Evolutionary conservation across 1,284 basidiomycete genomes (phyloP), one percentile per base, ranked within the genome.

Genomic region (Volvariella surrecta): DNA sequence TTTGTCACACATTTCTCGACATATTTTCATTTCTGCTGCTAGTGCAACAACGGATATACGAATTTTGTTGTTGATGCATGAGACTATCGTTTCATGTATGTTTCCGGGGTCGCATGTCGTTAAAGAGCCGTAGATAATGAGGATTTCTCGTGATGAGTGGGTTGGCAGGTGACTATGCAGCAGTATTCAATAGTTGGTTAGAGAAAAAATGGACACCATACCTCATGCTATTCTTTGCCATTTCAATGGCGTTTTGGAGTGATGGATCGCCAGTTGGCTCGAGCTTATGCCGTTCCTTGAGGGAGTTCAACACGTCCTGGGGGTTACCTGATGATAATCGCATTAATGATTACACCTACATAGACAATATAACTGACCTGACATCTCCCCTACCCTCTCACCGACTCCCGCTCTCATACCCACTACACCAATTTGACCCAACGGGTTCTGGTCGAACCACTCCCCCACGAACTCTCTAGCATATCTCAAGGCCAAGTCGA

Each of bases 371-470:
- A 28, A 28, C 24, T 28, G 24, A 89, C 92, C 90, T 53, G 90
- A 86, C 80, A 96, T 89, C 47, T 90, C 87, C 1, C 87, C 79
- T 32, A 96, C 67, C 2, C 89, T 76, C 59, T 96, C 91, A 0
- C 90, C 90, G 22, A 94, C 61, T 0, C 93, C 89, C 40, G 87
- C 81, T 16, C 93, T 74, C 79, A 98, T 90, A 6, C 87, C 86
- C n/a, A 95, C 88, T 20, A 95, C 66, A 3, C 89, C 92, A 49
- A 96, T 86, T 62, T 99, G 95, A n/a, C 95, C 93, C 15, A 99
- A 74, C 0, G 95, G 95, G 57, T 99, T 99, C 66, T 99, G 96
- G 64, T 99, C 96, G 63, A 98, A 99, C 90, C 95, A 99, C 60
- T 99, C 95, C 6, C 77, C 71, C 17, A 98, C 76, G 54, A 99